Conservation (phyloP, 164 flowering plant genomes). For the Amborella trichopoda region DNA sequence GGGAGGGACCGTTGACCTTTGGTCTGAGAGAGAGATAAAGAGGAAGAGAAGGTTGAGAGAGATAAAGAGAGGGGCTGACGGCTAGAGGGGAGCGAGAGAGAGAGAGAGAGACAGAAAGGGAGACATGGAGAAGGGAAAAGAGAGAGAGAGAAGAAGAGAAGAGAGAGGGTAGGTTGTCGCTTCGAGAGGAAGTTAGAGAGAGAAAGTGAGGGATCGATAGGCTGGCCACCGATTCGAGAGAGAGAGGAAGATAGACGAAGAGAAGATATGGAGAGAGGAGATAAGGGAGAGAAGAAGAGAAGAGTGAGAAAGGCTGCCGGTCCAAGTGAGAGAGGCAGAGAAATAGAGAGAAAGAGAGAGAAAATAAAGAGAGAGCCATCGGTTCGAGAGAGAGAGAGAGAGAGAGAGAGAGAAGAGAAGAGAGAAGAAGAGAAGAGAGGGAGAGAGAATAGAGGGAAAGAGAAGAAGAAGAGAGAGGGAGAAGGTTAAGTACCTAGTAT, state of each 20-base stretch:
- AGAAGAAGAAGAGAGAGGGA: background rate
- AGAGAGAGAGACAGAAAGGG: background rate
- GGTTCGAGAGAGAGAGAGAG: too few relatives aligned
- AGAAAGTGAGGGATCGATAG: background rate
- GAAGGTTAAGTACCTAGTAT: too few relatives aligned
- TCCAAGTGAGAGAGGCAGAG: background rate
- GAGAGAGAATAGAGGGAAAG: too few relatives aligned
- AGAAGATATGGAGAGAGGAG: too few relatives aligned
- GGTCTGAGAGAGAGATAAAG: background rate
- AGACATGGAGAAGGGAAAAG: too few relatives aligned
- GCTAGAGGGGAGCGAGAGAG: too few relatives aligned
- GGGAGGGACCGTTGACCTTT: background rate
- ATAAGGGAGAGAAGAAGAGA: background rate
- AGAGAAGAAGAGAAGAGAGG: too few relatives aligned
- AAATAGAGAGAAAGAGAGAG: too few relatives aligned
- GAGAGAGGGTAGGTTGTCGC: background rate
- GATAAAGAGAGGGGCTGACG: too few relatives aligned
- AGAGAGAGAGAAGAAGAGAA: background rate
- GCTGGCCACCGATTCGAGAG: background rate
- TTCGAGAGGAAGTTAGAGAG: background rate
- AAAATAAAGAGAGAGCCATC: background rate
- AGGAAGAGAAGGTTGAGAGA: too few relatives aligned
- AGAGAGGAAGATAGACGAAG: too few relatives aligned
- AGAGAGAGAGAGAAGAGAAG: background rate
- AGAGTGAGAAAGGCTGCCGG: background rate